A percentile compares a stretch with the other conserved stretches of the same genome.
phyloP scores from a whole-genome alignment of 495 filamentous ascomycete genomes.

The Monascus purpureus region DNA sequence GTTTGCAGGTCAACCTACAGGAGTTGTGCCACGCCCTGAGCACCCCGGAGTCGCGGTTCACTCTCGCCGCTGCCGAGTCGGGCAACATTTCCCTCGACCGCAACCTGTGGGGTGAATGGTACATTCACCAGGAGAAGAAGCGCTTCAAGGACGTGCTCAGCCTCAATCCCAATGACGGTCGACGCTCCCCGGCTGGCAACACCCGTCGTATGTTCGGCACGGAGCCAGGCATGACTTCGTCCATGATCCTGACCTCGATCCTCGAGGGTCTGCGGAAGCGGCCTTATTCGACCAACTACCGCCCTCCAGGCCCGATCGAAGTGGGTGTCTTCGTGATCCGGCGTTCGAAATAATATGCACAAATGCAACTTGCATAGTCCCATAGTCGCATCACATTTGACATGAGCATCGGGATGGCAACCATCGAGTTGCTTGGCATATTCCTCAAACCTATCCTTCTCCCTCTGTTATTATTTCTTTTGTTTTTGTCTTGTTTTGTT shows the following conservation, averaged over 20 bases:
- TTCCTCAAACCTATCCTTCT: too few species aligned
- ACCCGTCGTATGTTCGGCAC: constrained; percentile 16
- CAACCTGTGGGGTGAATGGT: constrained; percentile 55
- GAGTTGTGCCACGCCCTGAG: constrained; percentile 31
- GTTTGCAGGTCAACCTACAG: constrained; percentile 36
- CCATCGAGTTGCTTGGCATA: too few species aligned
- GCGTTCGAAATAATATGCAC: constrained; percentile 30
- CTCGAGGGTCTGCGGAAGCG: constrained; percentile 44
- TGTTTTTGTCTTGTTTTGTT: too few species aligned
- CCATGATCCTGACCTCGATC: constrained; percentile 47
- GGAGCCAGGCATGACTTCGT: constrained; percentile 32
- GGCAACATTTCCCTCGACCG: constrained; percentile 40
- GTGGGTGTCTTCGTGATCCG: constrained; percentile 51
- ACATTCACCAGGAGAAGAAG: constrained; percentile 54
- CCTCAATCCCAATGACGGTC: constrained; percentile 41
- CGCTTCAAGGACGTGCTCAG: constrained; percentile 48
- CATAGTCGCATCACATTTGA: too few species aligned
- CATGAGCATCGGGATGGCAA: too few species aligned
- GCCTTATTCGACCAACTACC: constrained; percentile 28
- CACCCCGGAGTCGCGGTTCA: constrained; percentile 29
- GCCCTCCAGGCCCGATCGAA: constrained; percentile 39
- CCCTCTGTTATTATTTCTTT: too few species aligned
- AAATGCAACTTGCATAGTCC: too few species aligned
- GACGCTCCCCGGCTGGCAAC: constrained; percentile 26
- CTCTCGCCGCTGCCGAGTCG: constrained; percentile 37